A percentile compares a stretch with the other conserved stretches of the same genome.
These are phyloP conservation scores for Vanderwaltozyma polyspora DNA, from an alignment of 805 yeast genomes.

Conservation along the genomic window DNA sequence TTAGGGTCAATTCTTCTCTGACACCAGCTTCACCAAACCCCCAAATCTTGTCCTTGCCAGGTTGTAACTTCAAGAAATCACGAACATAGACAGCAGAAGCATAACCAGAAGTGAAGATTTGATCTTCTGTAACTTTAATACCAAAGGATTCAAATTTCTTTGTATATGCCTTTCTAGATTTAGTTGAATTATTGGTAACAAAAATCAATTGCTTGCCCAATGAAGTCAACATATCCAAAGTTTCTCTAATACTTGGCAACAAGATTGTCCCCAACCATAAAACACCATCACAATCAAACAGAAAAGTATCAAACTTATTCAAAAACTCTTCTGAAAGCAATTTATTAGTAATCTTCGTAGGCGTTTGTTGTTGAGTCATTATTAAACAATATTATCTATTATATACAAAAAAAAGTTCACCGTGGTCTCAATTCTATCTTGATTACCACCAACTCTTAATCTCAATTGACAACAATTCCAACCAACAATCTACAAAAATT, in stretches of 20 bases:
- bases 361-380: slow-evolving; percentile 11
- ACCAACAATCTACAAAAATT: no score
- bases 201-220: slow-evolving; percentile 62
- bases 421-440: no score
- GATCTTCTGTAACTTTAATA: slow-evolving; percentile 37
- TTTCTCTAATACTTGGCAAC: slow-evolving; percentile 69
- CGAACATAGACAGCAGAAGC: slow-evolving; percentile 82
- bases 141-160: slow-evolving; percentile 58
- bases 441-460: no score
- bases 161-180: slow-evolving; percentile 69
- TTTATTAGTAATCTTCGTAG: slow-evolving; percentile 38
- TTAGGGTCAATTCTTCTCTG: slow-evolving; percentile 59
- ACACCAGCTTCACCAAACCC: slow-evolving; percentile 85
- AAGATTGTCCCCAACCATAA: slow-evolving; percentile 82
- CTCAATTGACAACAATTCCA: no score
- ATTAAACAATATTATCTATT: no score
- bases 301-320: slow-evolving; percentile 64
- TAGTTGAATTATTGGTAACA: slow-evolving; percentile 93
- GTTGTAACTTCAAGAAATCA: slow-evolving; percentile 63
- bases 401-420: no score
- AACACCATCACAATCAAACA: slow-evolving; percentile 97
- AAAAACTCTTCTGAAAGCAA: slow-evolving; percentile 45
- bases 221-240: slow-evolving; percentile 45
- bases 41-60: slow-evolving; percentile 65
- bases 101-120: slow-evolving; percentile 84